Base-by-base conservation (phyloP, 1,139 yeast genomes). In the Lodderomyces margitis region DNA sequence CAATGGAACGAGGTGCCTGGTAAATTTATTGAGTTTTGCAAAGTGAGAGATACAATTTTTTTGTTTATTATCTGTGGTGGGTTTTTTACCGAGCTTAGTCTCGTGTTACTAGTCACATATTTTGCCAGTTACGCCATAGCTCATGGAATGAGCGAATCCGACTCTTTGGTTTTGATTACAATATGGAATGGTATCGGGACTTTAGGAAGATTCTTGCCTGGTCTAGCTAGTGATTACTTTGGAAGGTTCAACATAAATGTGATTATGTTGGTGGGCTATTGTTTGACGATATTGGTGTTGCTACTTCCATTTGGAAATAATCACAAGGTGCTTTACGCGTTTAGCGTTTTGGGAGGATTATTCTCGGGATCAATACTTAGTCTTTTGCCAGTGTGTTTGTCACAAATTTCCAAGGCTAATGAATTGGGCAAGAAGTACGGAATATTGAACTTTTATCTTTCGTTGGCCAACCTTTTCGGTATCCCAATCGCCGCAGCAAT, bases 51-150 rank as follows among this genome's bases (percentile, higher is more conserved):
- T 43, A 23, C 41, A 5, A 54, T 54, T 34, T 61, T 55, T 38
- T 46, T 50, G 4, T 57, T 55, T 33, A 50, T 68, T n/a, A 61
- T 64, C 1, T 50, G 52, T 9, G 75, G 73, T 1, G 69, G 63
- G 3, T 65, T 80, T 11, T 65, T 77, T 42, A 70, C 79, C 10
- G 92, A 84, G 53, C 65, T 80, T 36, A 70, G 85, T 2, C 60
- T 83, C 31, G 66, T 83, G 27, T 64, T 77, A 32, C 63, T 77
- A 6, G 60, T 73, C 36, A 71, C 77, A 0, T 71, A 69, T 49
- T 66, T 62, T 51, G 70, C 75, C 5, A 62, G 75, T 5, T 71
- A 68, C 48, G 73, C 75, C 3, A 62, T 70, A 25, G 65, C 70
- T 5, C 67, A 67, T 37, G 76, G 76, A 0, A 53, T 61, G 44